A percentile compares a stretch with the other conserved stretches of the same genome.
These are phyloP conservation scores for Microdochium paspali DNA, from an alignment of 2,329 filamentous ascomycete species.

Conservation along the genomic window DNA sequence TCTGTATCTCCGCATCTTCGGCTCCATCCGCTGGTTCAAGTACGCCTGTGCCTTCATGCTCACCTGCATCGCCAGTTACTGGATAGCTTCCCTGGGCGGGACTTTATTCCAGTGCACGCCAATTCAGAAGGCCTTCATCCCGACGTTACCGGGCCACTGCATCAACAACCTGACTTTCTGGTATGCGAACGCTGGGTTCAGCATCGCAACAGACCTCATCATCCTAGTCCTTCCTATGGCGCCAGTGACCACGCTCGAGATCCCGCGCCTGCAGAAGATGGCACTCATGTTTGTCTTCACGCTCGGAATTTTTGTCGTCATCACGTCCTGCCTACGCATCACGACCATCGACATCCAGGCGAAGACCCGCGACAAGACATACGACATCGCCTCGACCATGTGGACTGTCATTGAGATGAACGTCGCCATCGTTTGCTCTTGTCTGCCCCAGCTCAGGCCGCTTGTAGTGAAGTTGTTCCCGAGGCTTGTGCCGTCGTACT, in stretches of 20 bases:
- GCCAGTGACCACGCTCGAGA: conserved; percentile 25
- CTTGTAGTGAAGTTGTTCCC: conserved; percentile 18
- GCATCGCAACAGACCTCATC: conserved; percentile 29
- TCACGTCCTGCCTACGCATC: conserved; percentile 24
- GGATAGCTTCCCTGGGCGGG: conserved; percentile 13
- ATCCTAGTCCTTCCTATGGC: conserved; percentile 30
- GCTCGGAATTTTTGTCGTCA: conserved; percentile 25
- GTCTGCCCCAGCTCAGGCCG: conserved; percentile 21
- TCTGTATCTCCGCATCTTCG: conserved; percentile 22
- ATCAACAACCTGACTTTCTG: conserved; percentile 27
- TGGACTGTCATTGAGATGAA: conserved; percentile 28
- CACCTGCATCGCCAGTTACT: conserved; percentile 13
- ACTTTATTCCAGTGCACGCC: conserved; percentile 23
- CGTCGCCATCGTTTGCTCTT: conserved; percentile 25
- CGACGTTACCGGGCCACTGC: conserved; percentile 16
- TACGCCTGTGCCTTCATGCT: conserved; percentile 14
- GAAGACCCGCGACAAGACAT: conserved; percentile 16
- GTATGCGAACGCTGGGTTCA: conserved; percentile 30
- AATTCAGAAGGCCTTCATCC: conserved; percentile 17
- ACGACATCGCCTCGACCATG: conserved; percentile 21
- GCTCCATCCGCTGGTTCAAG: conserved; percentile 16
- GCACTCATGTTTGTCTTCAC: conserved; percentile 29
- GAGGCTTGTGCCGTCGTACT: conserved; percentile 13
- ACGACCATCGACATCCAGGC: conserved; percentile 25
- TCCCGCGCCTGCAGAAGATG: conserved; percentile 25